Evolutionary conservation across 371 early-diverging fungal genomes (phyloP), one percentile per base, ranked within the genome.

Genomic region (Phascolomyces articulosus): DNA sequence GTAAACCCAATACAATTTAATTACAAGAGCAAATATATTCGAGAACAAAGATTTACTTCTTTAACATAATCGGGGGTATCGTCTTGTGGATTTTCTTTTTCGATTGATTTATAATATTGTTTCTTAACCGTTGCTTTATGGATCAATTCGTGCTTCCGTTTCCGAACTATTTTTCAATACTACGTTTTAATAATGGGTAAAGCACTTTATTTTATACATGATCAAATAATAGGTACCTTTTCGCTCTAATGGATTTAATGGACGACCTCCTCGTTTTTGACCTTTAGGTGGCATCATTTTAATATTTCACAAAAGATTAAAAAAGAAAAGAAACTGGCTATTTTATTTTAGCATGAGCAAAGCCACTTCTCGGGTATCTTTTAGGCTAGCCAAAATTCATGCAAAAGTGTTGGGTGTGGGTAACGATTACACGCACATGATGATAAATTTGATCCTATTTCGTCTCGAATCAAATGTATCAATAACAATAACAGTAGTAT

Each of bases 121-220:
- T 84, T 82, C 65, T 87, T 87, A 40, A 87, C 85, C 51, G 77
- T 75, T 18, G 86, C 84, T 66, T 87, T 87, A 62, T 87, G 87
- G 41, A 87, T 83, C 38, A 85, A 67, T 10, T 87, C 83, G 4
- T 79, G 69, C 57, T 87, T 87, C 63, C 78, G 66, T 58, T 87
- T 85, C 66, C 75, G 74, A 54, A 82, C 87, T 86, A 69, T 48
- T 16, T 6, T 15, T 27, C 16, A 41, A 2, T n/a, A 44, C 15
- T 18, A n/a, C 16, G 8, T 4, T 18, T 44, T 0, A 44, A 44
- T n/a, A 16, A 1, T 3, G 16, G 18, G 6, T 7, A 11, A 34
- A 2, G 11, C 34, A 0, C 2, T 34, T 34, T 0, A 34, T 34
- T 34, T 1, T 9, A 34, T 1, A 6, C 11, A 34, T 34, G 11